phyloP scores from a whole-genome alignment of 192 early-diverging fungal species.

The Entomortierella parvispora region DNA sequence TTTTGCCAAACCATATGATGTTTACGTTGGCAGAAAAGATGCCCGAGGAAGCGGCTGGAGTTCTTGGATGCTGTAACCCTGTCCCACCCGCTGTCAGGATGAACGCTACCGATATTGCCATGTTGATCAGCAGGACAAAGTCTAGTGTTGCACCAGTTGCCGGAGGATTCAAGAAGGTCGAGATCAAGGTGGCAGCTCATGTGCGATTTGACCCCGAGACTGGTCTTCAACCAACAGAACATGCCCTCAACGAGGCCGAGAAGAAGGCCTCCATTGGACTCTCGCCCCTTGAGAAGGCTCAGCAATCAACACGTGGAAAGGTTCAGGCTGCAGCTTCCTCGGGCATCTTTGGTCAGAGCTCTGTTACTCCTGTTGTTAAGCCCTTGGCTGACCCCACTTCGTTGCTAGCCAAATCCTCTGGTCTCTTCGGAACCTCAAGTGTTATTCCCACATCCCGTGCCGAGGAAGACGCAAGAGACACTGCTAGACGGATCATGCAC shows the following conservation, averaged over 20 bases:
- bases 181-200: constrained; percentile 34
- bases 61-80: constrained; percentile 82
- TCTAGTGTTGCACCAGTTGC: constrained; percentile 9
- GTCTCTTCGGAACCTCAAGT: constrained; percentile 13
- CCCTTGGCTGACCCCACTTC: constrained; percentile 16
- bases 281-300: constrained; percentile 12
- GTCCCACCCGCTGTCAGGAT: constrained; percentile 88
- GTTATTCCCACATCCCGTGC: neutral
- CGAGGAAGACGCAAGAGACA: constrained; percentile 23
- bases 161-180: constrained; percentile 21
- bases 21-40: constrained; percentile 74
- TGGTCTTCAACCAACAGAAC: constrained; percentile 38
- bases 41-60: constrained; percentile 73
- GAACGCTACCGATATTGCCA: constrained; percentile 80
- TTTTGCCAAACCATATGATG: constrained; percentile 92
- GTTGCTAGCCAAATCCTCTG: constrained; percentile 22
- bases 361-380: constrained; percentile 2
- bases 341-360: constrained; percentile 22
- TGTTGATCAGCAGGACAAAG: constrained; percentile 54
- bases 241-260: constrained; percentile 1
- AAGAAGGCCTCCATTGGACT: neutral
- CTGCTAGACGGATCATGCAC: constrained; percentile 28
- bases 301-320: constrained; percentile 3
- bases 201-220: constrained; percentile 45
- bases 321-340: constrained; percentile 20